Base-by-base conservation (phyloP, 306 rosid genomes). In the Vicia faba region DNA sequence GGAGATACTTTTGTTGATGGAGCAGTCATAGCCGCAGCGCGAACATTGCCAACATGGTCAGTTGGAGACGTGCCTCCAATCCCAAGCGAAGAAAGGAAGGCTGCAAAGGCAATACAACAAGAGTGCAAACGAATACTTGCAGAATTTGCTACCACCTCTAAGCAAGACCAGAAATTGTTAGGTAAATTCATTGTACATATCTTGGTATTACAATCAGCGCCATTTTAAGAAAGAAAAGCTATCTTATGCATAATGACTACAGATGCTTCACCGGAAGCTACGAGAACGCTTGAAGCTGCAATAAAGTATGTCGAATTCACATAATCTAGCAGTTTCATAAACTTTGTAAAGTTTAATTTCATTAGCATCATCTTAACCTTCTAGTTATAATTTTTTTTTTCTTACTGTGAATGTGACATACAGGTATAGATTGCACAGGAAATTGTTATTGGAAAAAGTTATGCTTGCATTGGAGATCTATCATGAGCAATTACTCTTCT, bases 1-100 rank as follows among this genome's bases (percentile, higher is more conserved):
- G 82, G 89, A 31, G 91, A 89, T 74, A 84, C 84, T 36, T 89
- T 89, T 75, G 88, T 92, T 14, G 96, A 92, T 4, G 96, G 98
- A 75, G 93, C 96, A 8, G 86, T 92, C 73, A 77, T 92, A 53
- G 98, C 93, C 35, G 92, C 95, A 2, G 96, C 91, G 66, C 84
- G 98, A 83, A 80, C 96, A 19, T 64, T 89, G 81, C 96, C 98
- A 28, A 80, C 88, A 13, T 92, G 98, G 98, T 89, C 96, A 45
- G 91, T 83, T 29, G 79, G 93, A 73, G 91, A 89, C 60, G 63
- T 89, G 69, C 96, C 98, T 60, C 91, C 91, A 44, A 72, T 85
- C 68, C 96, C 98, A 35, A 89, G 98, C 20, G 35, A 60, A 57
- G 98, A 89, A 86, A 83, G 84, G 72, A 83, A 74, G 71, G 88